Evolutionary conservation across 305 asterid genomes (phyloP).

Genomic region (Ilex paraguariensis): DNA sequence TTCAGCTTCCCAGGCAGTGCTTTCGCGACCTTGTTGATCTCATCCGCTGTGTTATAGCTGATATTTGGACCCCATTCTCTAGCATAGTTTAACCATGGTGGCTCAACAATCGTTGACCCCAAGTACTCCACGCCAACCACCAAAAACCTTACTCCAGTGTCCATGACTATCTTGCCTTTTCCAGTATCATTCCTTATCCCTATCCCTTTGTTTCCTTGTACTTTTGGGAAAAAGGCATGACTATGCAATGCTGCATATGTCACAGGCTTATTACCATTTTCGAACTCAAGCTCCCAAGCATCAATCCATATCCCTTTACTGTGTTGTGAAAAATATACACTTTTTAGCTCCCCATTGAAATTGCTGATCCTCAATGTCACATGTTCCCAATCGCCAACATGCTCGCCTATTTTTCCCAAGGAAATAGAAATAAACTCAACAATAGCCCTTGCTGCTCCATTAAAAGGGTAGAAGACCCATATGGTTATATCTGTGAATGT

Average conservation of each 20-base stretch:
- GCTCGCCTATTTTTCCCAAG: conserved; percentile 19
- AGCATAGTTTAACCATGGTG: conserved; percentile 35
- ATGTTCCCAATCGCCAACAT: conserved; percentile 30
- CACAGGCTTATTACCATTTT: conserved; percentile 13
- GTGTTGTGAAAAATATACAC: conserved; percentile 17
- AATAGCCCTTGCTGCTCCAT: conserved; percentile 20
- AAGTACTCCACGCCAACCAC: conserved; percentile 26
- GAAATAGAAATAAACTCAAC: conserved; percentile 11
- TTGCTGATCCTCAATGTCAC: conserved; percentile 22
- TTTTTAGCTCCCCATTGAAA: conserved; percentile 19
- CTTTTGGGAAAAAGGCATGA: conserved; percentile 16
- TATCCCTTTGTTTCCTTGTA: conserved; percentile 9
- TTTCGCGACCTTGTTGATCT: conserved; percentile 19
- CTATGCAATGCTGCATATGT: conserved; percentile 19
- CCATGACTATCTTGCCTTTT: conserved; percentile 21
- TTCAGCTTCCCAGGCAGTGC: conserved; percentile 28
- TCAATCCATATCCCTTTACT: conserved; percentile 15
- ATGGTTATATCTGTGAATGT: conserved; percentile 14
- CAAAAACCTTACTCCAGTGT: conserved; percentile 15
- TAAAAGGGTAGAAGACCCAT: conserved; percentile 21
- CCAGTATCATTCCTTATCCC: conserved; percentile 16
- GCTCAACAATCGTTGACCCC: conserved; percentile 21
- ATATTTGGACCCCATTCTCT: conserved; percentile 45
- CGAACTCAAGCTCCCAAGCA: conserved; percentile 14
- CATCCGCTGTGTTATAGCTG: conserved; percentile 23